These are phyloP conservation scores for Xanthoconium separans DNA, from an alignment of 1,284 basidiomycete genomes.

Conservation along the genomic window DNA sequence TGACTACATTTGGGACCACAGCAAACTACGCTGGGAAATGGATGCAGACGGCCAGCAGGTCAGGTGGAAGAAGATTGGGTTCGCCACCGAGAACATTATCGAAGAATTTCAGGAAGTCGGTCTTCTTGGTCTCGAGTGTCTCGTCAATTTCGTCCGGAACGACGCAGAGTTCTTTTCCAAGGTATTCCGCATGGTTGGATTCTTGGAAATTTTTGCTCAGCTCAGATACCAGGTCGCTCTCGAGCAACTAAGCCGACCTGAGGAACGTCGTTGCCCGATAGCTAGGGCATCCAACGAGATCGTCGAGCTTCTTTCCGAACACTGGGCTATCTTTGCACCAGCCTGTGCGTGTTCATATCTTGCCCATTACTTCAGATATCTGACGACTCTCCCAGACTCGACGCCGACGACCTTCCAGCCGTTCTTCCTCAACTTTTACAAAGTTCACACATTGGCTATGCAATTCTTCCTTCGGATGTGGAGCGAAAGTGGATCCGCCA, in stretches of 20 bases:
- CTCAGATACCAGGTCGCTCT: constrained; percentile 58
- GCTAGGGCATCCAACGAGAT: constrained; percentile 86
- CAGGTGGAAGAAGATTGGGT: constrained; percentile 83
- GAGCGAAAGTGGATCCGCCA: constrained; percentile 86
- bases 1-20: constrained; percentile 70
- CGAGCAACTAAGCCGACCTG: constrained; percentile 81
- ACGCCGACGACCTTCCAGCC: constrained; percentile 85
- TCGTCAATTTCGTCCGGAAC: constrained; percentile 73
- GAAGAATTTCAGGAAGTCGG: constrained; percentile 86
- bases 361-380: constrained; percentile 13
- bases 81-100: constrained; percentile 75
- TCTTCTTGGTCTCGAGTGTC: constrained; percentile 81
- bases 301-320: constrained; percentile 83
- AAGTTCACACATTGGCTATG: constrained; percentile 80
- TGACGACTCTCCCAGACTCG: constrained; percentile 51
- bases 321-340: constrained; percentile 81
- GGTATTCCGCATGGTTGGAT: constrained; percentile 39
- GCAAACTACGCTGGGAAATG: constrained; percentile 53
- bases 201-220: constrained; percentile 1
- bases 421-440: constrained; percentile 86
- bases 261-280: constrained; percentile 81
- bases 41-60: constrained; percentile 47
- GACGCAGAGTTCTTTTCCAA: constrained; percentile 84
- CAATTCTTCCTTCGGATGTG: constrained; percentile 95
- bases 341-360: constrained; percentile 53